phyloP scores from a whole-genome alignment of 768 basidiomycete species.

The Dioszegia hungarica region DNA sequence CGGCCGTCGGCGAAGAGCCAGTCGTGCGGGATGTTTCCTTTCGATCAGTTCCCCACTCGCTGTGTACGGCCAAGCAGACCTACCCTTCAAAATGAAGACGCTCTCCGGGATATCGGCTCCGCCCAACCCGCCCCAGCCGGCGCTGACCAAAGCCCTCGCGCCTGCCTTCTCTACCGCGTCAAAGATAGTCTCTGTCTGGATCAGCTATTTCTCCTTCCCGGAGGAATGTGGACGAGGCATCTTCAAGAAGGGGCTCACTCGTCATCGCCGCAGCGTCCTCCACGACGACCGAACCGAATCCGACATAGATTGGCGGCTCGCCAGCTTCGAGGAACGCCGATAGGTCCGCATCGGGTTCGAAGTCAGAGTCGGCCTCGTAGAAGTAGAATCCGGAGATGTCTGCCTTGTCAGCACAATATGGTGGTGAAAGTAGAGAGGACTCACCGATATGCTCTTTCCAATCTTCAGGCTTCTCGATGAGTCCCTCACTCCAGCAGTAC shows the following conservation, averaged over 20 bases:
- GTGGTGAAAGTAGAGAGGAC: not conserved
- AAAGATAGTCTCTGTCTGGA: constrained; percentile 57
- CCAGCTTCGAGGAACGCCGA: constrained; percentile 56
- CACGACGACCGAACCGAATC: constrained; percentile 66
- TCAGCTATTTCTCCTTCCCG: not conserved
- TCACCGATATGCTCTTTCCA: constrained; percentile 63
- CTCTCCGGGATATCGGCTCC: constrained; percentile 55
- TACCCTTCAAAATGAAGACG: constrained; percentile 58
- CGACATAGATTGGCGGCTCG: constrained; percentile 60
- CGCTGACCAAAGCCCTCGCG: constrained; percentile 61
- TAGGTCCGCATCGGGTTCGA: constrained; percentile 55
- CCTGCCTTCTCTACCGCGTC: constrained; percentile 58
- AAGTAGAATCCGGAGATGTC: constrained; percentile 67
- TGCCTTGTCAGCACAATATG: constrained; percentile 19
- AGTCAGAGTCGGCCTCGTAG: constrained; percentile 56
- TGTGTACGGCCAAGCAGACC: constrained; percentile 6
- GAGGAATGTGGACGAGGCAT: not conserved
- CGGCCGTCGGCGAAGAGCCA: constrained; percentile 60
- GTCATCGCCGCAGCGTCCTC: constrained; percentile 59
- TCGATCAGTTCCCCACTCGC: not conserved
- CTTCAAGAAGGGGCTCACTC: constrained; percentile 43
- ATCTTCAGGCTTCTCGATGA: constrained; percentile 62
- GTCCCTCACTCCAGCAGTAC: constrained; percentile 60
- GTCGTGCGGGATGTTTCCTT: constrained; percentile 62
- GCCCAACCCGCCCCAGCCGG: constrained; percentile 65